Base-by-base conservation (phyloP, 768 basidiomycete species). In the Antrodiella citrinella region DNA sequence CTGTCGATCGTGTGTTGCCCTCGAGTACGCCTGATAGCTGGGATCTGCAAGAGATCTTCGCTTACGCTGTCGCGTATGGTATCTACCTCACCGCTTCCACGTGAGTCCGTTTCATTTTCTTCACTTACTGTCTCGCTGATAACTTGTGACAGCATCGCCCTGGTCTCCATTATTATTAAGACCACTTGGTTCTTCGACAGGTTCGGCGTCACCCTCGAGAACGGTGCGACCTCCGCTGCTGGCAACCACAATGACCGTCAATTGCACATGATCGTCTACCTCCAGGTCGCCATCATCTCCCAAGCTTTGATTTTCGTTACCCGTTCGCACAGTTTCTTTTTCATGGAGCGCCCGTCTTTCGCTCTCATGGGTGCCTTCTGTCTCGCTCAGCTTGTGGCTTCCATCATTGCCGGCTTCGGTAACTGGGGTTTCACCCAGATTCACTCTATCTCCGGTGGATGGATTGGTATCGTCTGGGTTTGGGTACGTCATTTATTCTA, bases 261-360 rank as follows among this genome's bases (percentile, higher is more conserved):
- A 58, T 72, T 93, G 4, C 91, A 95, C 75, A 87, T 85, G 73
- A 79, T 96, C 60, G 76, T 93, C 64, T 95, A 96, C 76, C 80
- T 94, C 58, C 91, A 95, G 72, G 95, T 98, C 52, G 95, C 95
- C 54, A 94, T 97, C 70, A 98, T 98, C 73, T 97, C 95, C 43
- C 95, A 98, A 69, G 95, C 95, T 1, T 76, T 98, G 56, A 96
- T 95, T 72, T 95, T 95, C 73, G 81, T 94, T 67, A 95, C 92
- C 38, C 91, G 92, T 72, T 83, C 92, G 58, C 93, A 94, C 62
- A 76, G 85, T 9, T 93, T 90, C 80, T 94, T 92, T 87, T 95
- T 92, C 77, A 90, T 91, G 88, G 91, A 95, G 67, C 84, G 91
- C 48, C 91, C 91, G 4, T 96, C 95, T 26, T 70, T 74, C 25